Conservation (phyloP, 306 rosid species). For the Fagus sylvatica region DNA sequence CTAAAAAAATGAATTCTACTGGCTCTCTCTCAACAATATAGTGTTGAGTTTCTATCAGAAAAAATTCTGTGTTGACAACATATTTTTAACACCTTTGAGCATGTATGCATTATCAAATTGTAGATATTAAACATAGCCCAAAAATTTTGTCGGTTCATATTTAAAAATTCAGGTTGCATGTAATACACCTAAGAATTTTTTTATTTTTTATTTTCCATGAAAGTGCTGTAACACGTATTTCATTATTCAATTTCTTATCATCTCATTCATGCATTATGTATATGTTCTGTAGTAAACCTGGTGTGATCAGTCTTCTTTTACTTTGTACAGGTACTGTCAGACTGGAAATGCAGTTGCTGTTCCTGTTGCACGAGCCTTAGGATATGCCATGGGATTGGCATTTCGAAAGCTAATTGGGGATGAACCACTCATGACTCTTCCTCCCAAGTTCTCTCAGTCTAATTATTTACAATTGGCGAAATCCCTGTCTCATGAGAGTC, state of each 20-base stretch:
- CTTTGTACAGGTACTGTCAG: conserved; percentile 71
- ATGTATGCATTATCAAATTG: neutral
- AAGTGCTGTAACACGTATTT: neutral
- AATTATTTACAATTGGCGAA: conserved; percentile 51
- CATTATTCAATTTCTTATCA: neutral
- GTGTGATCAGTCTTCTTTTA: conserved; percentile 1
- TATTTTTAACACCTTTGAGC: neutral
- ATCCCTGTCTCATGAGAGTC: conserved; percentile 21
- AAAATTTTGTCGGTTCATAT: neutral
- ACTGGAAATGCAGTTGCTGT: conserved; percentile 90
- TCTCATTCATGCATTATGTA: neutral
- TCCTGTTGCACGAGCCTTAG: conserved; percentile 70
- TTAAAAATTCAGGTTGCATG: neutral
- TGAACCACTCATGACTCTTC: conserved; percentile 64
- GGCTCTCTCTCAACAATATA: neutral
- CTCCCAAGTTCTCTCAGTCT: conserved; percentile 73
- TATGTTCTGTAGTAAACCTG: neutral
- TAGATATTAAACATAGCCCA: neutral
- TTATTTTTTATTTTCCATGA: neutral
- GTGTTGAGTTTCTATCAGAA: neutral
- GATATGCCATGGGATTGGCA: conserved; percentile 78
- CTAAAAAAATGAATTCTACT: neutral
- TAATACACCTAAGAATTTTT: neutral
- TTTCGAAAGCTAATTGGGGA: conserved; percentile 45
- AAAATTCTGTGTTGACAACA: neutral